Conservation (phyloP, 1,139 yeast genomes). For the Sugiyamaella japonica region DNA sequence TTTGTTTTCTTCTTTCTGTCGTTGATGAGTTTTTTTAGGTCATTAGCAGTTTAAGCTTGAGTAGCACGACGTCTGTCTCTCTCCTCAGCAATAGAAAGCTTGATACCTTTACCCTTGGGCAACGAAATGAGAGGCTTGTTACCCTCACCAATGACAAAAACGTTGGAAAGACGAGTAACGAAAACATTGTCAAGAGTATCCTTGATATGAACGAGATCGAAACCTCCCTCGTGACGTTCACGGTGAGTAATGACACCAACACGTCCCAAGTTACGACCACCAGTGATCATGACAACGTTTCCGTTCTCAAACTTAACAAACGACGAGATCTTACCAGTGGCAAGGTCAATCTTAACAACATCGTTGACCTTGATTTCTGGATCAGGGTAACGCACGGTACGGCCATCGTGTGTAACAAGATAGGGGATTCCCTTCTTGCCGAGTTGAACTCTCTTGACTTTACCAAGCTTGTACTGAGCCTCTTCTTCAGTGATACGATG, state of each 20-base stretch:
- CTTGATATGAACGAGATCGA: conserved; percentile 98
- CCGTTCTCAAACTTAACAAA: conserved; percentile 95
- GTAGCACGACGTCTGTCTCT: conserved; percentile 81
- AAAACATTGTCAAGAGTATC: conserved; percentile 96
- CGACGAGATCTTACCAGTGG: conserved; percentile 90
- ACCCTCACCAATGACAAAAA: conserved; percentile 97
- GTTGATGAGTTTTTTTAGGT: conserved; percentile 6
- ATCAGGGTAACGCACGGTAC: conserved; percentile 99
- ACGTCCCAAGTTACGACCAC: conserved; percentile 99
- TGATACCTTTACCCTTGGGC: conserved; percentile 99
- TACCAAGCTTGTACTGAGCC: conserved; percentile 96
- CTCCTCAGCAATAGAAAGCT: conserved; percentile 97
- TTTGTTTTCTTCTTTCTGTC: conserved; percentile 8
- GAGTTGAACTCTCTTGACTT: conserved; percentile 95
- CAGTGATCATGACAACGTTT: conserved; percentile 94
- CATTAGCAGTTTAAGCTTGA: conserved; percentile 37
- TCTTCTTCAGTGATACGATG: conserved; percentile 99
- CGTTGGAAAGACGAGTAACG: conserved; percentile 97
- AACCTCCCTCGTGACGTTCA: conserved; percentile 99
- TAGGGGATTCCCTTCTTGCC: conserved; percentile 98
- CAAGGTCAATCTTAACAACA: conserved; percentile 94
- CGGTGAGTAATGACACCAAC: conserved; percentile 98
- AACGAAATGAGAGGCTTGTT: conserved; percentile 95
- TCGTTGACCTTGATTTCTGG: conserved; percentile 95
- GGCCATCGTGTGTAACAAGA: conserved; percentile 98